These are phyloP conservation scores for Sporobolomyces roseus DNA, from an alignment of 768 basidiomycete genomes.

Conservation along the genomic window DNA sequence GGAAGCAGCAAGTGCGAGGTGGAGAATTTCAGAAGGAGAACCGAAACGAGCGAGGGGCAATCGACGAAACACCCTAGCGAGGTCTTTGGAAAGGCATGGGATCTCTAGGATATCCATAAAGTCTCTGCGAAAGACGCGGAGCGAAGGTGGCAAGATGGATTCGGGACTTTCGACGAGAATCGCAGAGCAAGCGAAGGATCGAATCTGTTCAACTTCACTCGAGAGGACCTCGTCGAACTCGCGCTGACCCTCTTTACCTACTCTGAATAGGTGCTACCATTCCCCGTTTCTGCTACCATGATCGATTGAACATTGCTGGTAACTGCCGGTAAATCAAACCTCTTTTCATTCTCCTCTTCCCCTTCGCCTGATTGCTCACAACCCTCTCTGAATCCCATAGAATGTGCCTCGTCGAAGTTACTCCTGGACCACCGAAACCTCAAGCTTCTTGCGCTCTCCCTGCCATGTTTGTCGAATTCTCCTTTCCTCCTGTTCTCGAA, in stretches of 20 bases:
- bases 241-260: not conserved
- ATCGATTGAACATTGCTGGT: conserved; percentile 87
- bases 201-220: not conserved
- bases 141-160: too few relatives aligned
- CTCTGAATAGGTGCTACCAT: conserved; percentile 41
- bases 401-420: conserved; percentile 98
- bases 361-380: not conserved
- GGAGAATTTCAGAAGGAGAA: too few relatives aligned
- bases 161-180: too few relatives aligned
- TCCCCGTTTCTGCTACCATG: conserved; percentile 48
- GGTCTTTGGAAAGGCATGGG: too few relatives aligned
- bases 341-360: too few relatives aligned
- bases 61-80: too few relatives aligned
- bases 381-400: conserved; percentile 50
- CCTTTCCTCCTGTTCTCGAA: not conserved
- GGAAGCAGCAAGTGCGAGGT: too few relatives aligned
- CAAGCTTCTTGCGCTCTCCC: conserved; percentile 67
- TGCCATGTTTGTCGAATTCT: conserved; percentile 74
- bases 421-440: conserved; percentile 44
- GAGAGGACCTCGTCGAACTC: not conserved
- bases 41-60: too few relatives aligned
- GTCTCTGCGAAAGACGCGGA: too few relatives aligned
- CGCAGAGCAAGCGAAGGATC: not conserved
- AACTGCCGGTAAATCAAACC: conserved; percentile 92
- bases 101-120: too few relatives aligned